Evolutionary conservation across 257 asterid genomes (phyloP).

Genomic region (Solanum bukasovii): DNA sequence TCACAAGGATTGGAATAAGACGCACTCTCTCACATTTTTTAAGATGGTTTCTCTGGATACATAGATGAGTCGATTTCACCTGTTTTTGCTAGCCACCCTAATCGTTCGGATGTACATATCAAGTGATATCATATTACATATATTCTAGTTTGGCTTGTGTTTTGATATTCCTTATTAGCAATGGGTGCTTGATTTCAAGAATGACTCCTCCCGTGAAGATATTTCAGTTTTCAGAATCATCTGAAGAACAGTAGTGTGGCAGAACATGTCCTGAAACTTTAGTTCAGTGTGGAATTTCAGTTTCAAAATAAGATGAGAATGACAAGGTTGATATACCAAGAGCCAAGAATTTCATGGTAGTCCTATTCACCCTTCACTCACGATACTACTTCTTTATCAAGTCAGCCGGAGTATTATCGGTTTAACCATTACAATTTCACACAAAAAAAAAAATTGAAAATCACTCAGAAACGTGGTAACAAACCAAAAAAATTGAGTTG

Average conservation of each 20-base stretch:
- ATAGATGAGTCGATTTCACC: background rate
- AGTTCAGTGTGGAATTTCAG: background rate
- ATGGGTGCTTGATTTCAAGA: background rate
- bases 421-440: background rate
- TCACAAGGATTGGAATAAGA: slow-evolving; percentile 4
- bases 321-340: background rate
- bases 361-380: background rate
- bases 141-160: background rate
- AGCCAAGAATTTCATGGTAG: background rate
- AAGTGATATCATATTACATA: background rate
- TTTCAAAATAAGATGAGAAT: background rate
- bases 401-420: background rate
- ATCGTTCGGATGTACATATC: background rate
- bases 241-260: background rate
- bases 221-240: background rate
- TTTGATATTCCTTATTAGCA: background rate
- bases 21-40: slow-evolving; percentile 5
- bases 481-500: background rate
- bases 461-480: background rate
- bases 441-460: no score
- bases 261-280: background rate
- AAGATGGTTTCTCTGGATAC: background rate
- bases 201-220: background rate
- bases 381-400: background rate
- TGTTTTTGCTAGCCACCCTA: background rate